A percentile compares a stretch with the other conserved stretches of the same genome.
Conservation (phyloP, 1,284 basidiomycete species). For the Puccinia polysora region DNA sequence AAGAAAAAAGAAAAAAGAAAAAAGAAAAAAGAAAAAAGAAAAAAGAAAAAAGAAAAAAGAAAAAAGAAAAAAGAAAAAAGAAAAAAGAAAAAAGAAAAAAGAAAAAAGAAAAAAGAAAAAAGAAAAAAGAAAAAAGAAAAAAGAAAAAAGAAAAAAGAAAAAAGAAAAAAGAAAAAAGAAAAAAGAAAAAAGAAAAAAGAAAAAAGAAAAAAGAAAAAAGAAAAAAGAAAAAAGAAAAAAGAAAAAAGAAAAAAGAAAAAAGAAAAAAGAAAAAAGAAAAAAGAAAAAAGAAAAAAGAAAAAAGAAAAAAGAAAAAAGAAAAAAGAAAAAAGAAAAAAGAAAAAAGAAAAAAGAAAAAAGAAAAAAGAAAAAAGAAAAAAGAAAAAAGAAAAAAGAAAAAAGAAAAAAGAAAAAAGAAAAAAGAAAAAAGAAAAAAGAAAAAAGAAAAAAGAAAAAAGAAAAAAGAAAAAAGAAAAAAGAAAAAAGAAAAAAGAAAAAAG, state of each 20-base stretch:
- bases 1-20: slow-evolving; percentile 4
- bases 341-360: not conserved
- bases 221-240: not conserved
- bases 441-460: not conserved
- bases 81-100: not conserved
- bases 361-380: not conserved
- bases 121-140: slow-evolving; percentile 4
- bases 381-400: not conserved
- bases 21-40: too few species aligned
- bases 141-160: not conserved
- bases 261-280: slow-evolving; percentile 4
- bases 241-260: not conserved
- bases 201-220: not conserved
- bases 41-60: not conserved
- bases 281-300: not conserved
- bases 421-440: slow-evolving; percentile 1
- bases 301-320: not conserved
- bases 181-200: not conserved
- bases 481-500: not conserved
- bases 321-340: not conserved
- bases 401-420: not conserved
- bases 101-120: not conserved
- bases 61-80: not conserved
- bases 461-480: not conserved
- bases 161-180: not conserved